Evolutionary conservation across 148 eudicot species (phyloP).

Genomic region (Nyssa sinensis): DNA sequence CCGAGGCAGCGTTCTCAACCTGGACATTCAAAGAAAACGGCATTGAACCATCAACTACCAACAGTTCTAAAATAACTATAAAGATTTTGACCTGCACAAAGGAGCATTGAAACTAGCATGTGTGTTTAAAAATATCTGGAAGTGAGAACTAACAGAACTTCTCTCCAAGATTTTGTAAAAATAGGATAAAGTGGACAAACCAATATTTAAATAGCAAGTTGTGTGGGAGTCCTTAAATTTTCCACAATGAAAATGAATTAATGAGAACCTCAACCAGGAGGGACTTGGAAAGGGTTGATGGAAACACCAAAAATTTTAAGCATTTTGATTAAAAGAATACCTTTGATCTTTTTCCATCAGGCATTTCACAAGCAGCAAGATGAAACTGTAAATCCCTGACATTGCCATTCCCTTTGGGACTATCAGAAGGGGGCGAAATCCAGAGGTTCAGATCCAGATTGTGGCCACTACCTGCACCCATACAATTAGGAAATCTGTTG

Average conservation of each 20-base stretch:
- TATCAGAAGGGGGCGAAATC: slow-evolving; percentile 29
- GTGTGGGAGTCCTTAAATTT: too few relatives aligned
- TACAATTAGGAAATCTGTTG: not conserved
- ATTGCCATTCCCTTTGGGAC: slow-evolving; percentile 17
- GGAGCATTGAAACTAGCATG: not conserved
- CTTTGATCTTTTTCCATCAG: slow-evolving; percentile 34
- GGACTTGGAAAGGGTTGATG: not conserved
- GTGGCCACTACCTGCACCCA: slow-evolving; percentile 25
- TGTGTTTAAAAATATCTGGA: not conserved
- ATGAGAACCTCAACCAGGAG: not conserved
- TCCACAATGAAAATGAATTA: not conserved
- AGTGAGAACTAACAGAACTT: not conserved
- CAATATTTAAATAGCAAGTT: too few relatives aligned
- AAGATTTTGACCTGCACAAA: not conserved
- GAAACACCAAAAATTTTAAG: not conserved
- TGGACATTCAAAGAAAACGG: slow-evolving; percentile 10
- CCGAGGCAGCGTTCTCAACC: slow-evolving; percentile 25
- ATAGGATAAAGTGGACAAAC: not conserved
- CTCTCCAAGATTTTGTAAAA: not conserved
- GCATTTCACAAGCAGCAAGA: slow-evolving; percentile 6
- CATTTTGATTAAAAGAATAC: slow-evolving; percentile 7
- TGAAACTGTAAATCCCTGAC: slow-evolving; percentile 15
- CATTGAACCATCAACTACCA: not conserved
- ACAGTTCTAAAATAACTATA: not conserved
- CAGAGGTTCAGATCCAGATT: slow-evolving; percentile 48